Conservation (phyloP, 768 basidiomycete genomes). For the Trametes coccinea region DNA sequence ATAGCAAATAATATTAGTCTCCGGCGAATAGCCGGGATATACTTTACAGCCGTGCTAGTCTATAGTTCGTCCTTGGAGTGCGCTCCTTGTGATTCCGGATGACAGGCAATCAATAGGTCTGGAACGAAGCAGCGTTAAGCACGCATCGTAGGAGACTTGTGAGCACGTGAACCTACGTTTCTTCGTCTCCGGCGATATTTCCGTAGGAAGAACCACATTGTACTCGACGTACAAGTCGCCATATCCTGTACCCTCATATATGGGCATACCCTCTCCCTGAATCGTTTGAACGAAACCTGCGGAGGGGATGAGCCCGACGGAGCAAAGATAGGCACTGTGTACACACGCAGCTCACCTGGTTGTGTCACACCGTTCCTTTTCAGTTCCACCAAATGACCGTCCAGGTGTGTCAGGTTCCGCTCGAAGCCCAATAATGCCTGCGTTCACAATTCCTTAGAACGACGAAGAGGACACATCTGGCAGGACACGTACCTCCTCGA, state of each 20-base stretch:
- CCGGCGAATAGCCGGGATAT: neutral
- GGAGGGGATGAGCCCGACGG: neutral
- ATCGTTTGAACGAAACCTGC: constrained; percentile 86
- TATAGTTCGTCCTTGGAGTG: constrained; percentile 44
- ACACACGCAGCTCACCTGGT: constrained; percentile 56
- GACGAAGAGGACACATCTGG: constrained; percentile 1
- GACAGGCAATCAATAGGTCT: constrained; percentile 62
- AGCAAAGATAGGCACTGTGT: neutral
- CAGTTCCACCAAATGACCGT: constrained; percentile 76
- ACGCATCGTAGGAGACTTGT: neutral
- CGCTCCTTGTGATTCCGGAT: constrained; percentile 31
- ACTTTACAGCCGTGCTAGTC: constrained; percentile 14
- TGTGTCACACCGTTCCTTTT: constrained; percentile 84
- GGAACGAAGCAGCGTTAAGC: neutral
- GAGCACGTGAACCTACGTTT: constrained; percentile 59
- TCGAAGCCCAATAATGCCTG: constrained; percentile 98
- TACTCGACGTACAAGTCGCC: constrained; percentile 95
- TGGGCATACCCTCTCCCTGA: constrained; percentile 88
- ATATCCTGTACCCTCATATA: constrained; percentile 53
- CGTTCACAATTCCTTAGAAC: neutral
- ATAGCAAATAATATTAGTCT: constrained; percentile 20
- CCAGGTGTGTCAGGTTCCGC: constrained; percentile 87
- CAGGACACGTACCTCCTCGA: constrained; percentile 75
- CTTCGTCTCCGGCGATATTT: constrained; percentile 65
- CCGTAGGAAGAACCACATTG: constrained; percentile 82